Conservation (phyloP, 2,329 filamentous ascomycete genomes). For the Xenoacremonium recifei region DNA sequence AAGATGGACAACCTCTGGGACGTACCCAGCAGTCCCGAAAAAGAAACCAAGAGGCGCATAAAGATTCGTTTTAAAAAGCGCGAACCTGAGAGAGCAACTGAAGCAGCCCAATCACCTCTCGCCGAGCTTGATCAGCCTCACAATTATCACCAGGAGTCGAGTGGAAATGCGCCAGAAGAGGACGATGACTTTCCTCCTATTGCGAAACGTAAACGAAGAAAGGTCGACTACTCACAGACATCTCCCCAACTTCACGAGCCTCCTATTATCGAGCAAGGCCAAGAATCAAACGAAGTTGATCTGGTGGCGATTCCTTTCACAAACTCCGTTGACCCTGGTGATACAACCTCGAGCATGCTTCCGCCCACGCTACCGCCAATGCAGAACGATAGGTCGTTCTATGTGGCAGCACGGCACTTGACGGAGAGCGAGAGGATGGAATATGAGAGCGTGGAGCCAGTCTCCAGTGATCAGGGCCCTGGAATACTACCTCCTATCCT, state of each 20-base stretch:
- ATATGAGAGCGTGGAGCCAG: slow-evolving; percentile 28
- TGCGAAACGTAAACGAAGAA: slow-evolving; percentile 22
- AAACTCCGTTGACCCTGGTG: slow-evolving; percentile 11
- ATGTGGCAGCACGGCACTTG: slow-evolving; percentile 32
- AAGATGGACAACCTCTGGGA: slow-evolving; percentile 40
- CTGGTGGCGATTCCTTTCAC: slow-evolving; percentile 24
- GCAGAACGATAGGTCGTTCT: slow-evolving; percentile 28
- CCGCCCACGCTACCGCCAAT: slow-evolving; percentile 25
- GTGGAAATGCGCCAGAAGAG: not conserved
- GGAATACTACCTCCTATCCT: slow-evolving; percentile 13
- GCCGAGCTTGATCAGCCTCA: too few relatives aligned
- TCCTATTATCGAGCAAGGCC: too few relatives aligned
- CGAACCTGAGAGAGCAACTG: slow-evolving; percentile 1
- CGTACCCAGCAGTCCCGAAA: slow-evolving; percentile 42
- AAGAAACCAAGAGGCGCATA: slow-evolving; percentile 3
- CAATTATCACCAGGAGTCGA: not conserved
- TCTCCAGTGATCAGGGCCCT: slow-evolving; percentile 13
- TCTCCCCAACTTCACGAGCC: too few relatives aligned
- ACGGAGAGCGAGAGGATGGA: slow-evolving; percentile 37
- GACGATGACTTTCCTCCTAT: slow-evolving; percentile 3
- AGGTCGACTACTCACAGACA: slow-evolving; percentile 9
- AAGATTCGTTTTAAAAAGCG: slow-evolving; percentile 17
- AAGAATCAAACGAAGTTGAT: slow-evolving; percentile 23
- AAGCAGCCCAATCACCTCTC: not conserved
- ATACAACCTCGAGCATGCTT: slow-evolving; percentile 22